These are phyloP conservation scores for Fagopyrum homotropicum DNA, from an alignment of 148 eudicot genomes.

Conservation along the genomic window DNA sequence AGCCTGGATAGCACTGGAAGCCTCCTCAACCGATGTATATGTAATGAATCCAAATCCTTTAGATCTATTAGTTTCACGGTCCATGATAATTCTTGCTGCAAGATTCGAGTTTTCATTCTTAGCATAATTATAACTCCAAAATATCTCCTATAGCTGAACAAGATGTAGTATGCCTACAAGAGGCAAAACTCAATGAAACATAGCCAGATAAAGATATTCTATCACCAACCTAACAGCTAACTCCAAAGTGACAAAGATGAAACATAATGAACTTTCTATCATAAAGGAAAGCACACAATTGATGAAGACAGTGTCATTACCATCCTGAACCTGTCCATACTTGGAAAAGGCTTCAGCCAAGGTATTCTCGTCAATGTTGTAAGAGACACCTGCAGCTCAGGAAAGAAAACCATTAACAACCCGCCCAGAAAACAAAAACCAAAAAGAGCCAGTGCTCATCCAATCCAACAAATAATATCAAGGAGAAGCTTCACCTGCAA, in stretches of 20 bases:
- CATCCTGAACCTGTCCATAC: conserved; percentile 81
- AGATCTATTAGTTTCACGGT: conserved; percentile 79
- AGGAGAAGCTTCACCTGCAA: conserved; percentile 55
- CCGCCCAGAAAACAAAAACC: background rate
- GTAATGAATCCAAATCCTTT: conserved; percentile 94
- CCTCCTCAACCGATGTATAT: conserved; percentile 51
- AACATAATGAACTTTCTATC: background rate
- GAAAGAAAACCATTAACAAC: background rate
- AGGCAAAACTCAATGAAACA: background rate
- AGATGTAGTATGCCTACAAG: background rate
- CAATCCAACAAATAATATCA: background rate
- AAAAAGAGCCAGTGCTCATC: background rate
- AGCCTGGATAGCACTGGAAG: conserved; percentile 80
- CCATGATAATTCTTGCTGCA: conserved; percentile 79
- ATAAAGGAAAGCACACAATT: background rate
- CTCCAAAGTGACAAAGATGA: background rate
- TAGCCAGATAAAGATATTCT: background rate
- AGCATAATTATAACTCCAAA: background rate
- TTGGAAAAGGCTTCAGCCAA: conserved; percentile 49
- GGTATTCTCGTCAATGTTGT: conserved; percentile 43
- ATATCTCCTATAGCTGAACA: background rate
- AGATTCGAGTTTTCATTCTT: background rate
- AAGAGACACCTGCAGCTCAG: conserved; percentile 66
- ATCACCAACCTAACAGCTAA: background rate
- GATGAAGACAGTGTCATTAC: conserved; percentile 20